Base-by-base conservation (phyloP, 2,329 filamentous ascomycete species). In the Claviceps pusilla region DNA sequence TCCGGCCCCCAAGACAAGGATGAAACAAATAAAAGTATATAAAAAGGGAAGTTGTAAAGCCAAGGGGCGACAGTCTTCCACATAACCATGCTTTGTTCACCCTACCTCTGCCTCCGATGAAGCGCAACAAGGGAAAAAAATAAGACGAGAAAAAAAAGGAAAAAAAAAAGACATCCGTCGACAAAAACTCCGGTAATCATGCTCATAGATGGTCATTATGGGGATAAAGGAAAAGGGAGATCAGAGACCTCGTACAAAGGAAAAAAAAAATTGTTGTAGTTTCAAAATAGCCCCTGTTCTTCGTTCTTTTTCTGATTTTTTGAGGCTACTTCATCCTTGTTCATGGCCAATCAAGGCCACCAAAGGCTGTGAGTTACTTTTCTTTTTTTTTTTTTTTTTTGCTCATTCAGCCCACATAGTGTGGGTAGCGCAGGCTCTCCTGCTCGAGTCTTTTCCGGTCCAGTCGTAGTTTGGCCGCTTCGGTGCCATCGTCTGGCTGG, bases 401-500 rank as follows among this genome's bases (percentile, higher is more conserved):
- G 19, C 19, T 19, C 19, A 11, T 52, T 52, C 5, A 52, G 16
- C 39, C 28, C 28, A 37, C 46, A 35, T 50, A 52, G 14, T 50
- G 54, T 16, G 35, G 52, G 41, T 47, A 47, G 16, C 55, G 50
- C 50, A 39, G 45, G 39, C 54, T 53, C 33, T 55, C 45, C 50
- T 55, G 55, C 37, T 57, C 55, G 7, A 42, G 28, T n/a, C 53
- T 50, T 50, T 53, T 55, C 24, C 55, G 52, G 12, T 57, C 55
- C 41, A 48, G 31, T 39, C 76, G 71, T 54, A 80, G 78, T 62
- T 78, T 79, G 16, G 76, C 73, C 16, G 79, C 79, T 61, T 81
- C 78, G 14, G 77, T 81, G 35, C 79, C 79, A 60, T 82, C 79
- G 60, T 82, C 79, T n/a, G 76, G 74, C n/a, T 73, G 69, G 7